Base-by-base conservation (phyloP, 768 basidiomycete species). In the Gymnopilus dilepis region DNA sequence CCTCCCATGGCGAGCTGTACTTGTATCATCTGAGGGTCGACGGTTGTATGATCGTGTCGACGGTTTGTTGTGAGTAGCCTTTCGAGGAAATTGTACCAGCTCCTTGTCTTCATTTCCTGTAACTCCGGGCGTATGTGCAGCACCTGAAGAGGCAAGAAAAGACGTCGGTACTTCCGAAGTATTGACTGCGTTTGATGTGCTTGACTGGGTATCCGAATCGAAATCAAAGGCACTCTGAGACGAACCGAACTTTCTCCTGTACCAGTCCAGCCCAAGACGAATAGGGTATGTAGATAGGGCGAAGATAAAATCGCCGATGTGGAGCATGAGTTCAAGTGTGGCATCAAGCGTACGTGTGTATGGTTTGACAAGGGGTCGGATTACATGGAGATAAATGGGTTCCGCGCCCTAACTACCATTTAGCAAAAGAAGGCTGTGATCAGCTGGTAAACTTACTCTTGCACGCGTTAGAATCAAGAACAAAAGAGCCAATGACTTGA, bases 381-480 rank as follows among this genome's bases (percentile, higher is more conserved):
- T 82, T 58, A 94, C 73, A 72, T 95, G 90, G 19, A 95, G 79
- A 67, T 86, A 92, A 45, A 95, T 83, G 6, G 93, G 94, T 74
- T 95, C 94, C 28, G 94, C 91, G 26, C 91, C 92, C 93, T 95
- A 66, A 31, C 30, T 47, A 33, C 4, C 38, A 34, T 37, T 24
- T 21, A 40, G 13, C 42, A 17, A 24, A 62, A 17, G 60, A 40
- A 30, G 26, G 24, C 30, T 52, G n/a, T 33, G 33, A 40, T 17
- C 15, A 33, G 9, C n/a, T 34, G 11, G 33, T 45, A 56, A 41
- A 76, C 85, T 61, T 70, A 90, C 92, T 74, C 88, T 79, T 60
- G 92, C 86, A 56, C 92, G 86, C 60, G 91, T 90, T 37, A 92
- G 65, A 24, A 94, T 79, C 52, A 94, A 84, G 71, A 93, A 94